phyloP scores from a whole-genome alignment of 164 flowering plant species.

The Dillenia suffruticosa region DNA sequence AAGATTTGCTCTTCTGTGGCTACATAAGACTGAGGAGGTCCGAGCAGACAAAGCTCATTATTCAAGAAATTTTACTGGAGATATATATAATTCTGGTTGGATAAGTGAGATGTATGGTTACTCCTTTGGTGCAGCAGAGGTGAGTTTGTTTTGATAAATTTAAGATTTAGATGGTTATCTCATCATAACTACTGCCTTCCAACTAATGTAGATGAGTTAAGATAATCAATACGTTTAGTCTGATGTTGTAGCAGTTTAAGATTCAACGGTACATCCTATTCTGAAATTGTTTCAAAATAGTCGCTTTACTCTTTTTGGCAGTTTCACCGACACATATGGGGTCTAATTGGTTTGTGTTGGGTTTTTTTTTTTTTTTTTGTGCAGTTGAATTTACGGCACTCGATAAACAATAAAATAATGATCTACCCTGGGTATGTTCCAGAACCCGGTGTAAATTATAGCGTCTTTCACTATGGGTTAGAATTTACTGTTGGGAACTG shows the following conservation, averaged over 20 bases:
- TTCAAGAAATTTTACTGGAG: constrained; percentile 81
- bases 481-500: constrained; percentile 78
- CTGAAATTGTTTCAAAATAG: too few species aligned
- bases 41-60: constrained; percentile 93
- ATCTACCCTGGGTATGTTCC: constrained; percentile 95
- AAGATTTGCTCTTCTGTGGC: constrained; percentile 81
- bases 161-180: too few species aligned
- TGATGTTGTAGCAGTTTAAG: too few species aligned
- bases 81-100: constrained; percentile 89
- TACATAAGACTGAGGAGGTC: constrained; percentile 95
- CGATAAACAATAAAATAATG: constrained; percentile 57
- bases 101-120: constrained; percentile 99
- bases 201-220: too few species aligned
- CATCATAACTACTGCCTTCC: too few species aligned
- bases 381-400: constrained; percentile 84
- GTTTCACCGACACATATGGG: background rate
- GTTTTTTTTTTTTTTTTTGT: constrained; percentile 11
- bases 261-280: too few species aligned
- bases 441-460: constrained; percentile 59
- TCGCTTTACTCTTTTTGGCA: background rate
- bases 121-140: constrained; percentile 99
- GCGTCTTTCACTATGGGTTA: constrained; percentile 92
- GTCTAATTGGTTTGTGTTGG: background rate
- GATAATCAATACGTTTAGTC: too few species aligned
- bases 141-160: constrained; percentile 17